A percentile compares a stretch with the other conserved stretches of the same genome.
These are phyloP conservation scores for Spencermartinsiella europaea DNA, from an alignment of 805 yeast genomes.

Conservation along the genomic window DNA sequence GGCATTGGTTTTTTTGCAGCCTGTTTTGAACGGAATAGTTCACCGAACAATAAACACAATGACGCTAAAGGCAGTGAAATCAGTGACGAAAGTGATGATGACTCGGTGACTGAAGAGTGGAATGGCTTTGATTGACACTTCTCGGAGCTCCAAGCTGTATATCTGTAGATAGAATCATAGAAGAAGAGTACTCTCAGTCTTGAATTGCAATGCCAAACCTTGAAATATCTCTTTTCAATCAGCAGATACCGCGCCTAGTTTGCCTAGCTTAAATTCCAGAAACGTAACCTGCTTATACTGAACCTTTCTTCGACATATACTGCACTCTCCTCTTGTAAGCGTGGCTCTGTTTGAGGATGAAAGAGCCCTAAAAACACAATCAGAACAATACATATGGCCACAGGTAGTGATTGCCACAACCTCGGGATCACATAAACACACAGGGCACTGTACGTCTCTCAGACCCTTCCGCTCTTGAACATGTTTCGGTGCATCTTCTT, in stretches of 20 bases:
- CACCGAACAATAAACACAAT: background rate
- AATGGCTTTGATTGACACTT: conserved; percentile 36
- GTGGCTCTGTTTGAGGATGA: conserved; percentile 25
- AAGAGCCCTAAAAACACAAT: conserved; percentile 33
- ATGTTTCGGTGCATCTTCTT: conserved; percentile 12
- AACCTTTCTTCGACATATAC: conserved; percentile 31
- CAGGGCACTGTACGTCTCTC: conserved; percentile 27
- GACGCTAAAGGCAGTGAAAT: background rate
- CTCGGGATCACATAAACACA: conserved; percentile 34
- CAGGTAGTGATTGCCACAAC: conserved; percentile 31
- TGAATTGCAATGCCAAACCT: too few species aligned
- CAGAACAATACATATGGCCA: conserved; percentile 35
- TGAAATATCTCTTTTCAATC: too few species aligned
- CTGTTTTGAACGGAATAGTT: conserved; percentile 67
- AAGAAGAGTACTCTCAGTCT: background rate
- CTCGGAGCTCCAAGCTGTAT: too few species aligned
- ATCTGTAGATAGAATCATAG: background rate
- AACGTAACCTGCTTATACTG: conserved; percentile 24
- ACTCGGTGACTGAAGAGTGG: conserved; percentile 31
- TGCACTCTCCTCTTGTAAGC: conserved; percentile 28
- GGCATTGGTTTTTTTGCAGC: conserved; percentile 99
- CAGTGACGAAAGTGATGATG: conserved; percentile 3
- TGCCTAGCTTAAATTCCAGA: conserved; percentile 23
- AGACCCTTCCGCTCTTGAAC: conserved; percentile 13
- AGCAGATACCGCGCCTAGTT: background rate